These are phyloP conservation scores for Fonsecaea multimorphosa DNA, from an alignment of 2,329 filamentous ascomycete species.

Conservation along the genomic window DNA sequence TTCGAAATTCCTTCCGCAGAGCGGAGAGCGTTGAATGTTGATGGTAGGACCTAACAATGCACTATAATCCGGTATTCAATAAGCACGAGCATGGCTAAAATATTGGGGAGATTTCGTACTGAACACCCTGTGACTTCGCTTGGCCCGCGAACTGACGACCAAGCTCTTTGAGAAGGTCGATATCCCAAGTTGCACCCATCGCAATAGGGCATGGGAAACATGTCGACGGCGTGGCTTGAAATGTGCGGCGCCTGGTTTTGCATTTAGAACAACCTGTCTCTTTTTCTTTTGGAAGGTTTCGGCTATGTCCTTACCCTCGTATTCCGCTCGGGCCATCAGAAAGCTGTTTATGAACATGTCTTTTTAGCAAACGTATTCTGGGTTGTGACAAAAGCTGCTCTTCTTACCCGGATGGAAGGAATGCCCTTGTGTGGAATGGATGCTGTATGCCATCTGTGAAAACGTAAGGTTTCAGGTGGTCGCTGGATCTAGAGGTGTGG, in stretches of 20 bases:
- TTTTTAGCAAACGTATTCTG: neutral
- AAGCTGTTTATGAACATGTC: neutral
- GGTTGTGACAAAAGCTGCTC: neutral
- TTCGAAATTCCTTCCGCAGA: constrained; percentile 83
- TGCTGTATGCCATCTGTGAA: constrained; percentile 6
- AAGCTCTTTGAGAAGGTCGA: constrained; percentile 69
- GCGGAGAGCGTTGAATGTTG: constrained; percentile 78
- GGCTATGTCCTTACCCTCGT: constrained; percentile 9
- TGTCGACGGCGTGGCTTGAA: neutral
- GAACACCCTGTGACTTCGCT: constrained; percentile 74
- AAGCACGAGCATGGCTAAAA: too few relatives aligned
- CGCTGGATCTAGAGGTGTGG: neutral
- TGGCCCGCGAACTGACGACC: constrained; percentile 74
- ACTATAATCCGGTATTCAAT: neutral
- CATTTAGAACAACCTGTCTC: too few relatives aligned
- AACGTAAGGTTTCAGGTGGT: neutral
- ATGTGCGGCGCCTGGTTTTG: neutral
- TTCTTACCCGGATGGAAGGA: constrained; percentile 1
- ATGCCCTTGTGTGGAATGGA: neutral
- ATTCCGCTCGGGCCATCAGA: constrained; percentile 5
- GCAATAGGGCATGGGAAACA: constrained; percentile 70
- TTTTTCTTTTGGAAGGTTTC: too few relatives aligned
- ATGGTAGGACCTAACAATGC: constrained; percentile 77
- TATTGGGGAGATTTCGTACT: too few relatives aligned
- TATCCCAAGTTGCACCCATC: constrained; percentile 78